Conservation (phyloP, 495 filamentous ascomycete species). For the Massariosphaeria phaeospora region DNA sequence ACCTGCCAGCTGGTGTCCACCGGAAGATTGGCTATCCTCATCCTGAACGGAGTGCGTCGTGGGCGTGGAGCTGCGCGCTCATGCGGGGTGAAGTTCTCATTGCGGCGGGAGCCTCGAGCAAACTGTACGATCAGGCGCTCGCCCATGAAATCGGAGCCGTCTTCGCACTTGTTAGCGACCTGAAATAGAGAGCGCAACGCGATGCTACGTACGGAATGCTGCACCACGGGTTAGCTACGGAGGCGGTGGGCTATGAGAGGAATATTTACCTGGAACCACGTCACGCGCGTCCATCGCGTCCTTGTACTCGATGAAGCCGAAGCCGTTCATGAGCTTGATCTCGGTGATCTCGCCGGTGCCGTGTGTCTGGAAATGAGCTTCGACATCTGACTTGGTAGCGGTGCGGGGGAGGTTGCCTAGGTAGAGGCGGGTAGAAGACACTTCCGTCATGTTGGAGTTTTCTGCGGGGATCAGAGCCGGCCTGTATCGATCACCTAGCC, state of each 20-base stretch:
- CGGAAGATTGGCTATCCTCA: slow-evolving; percentile 96
- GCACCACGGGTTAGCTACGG: slow-evolving; percentile 22
- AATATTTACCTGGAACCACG: slow-evolving; percentile 88
- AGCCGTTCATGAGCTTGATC: slow-evolving; percentile 99
- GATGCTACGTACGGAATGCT: slow-evolving; percentile 52
- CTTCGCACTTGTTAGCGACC: slow-evolving; percentile 45
- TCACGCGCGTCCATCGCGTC: slow-evolving; percentile 95
- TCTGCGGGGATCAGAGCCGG: not conserved
- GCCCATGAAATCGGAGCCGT: slow-evolving; percentile 97
- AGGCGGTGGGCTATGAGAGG: not conserved
- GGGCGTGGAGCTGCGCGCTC: slow-evolving; percentile 85
- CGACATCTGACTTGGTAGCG: slow-evolving; percentile 93
- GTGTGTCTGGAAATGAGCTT: slow-evolving; percentile 91
- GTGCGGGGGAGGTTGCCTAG: slow-evolving; percentile 94
- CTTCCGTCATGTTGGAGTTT: slow-evolving; percentile 62
- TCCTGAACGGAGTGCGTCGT: slow-evolving; percentile 87
- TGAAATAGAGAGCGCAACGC: not conserved
- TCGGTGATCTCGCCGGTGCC: slow-evolving; percentile 95
- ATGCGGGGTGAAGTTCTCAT: slow-evolving; percentile 64
- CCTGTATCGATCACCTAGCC: slow-evolving; percentile 6
- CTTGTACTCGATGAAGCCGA: slow-evolving; percentile 99
- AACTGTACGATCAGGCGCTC: slow-evolving; percentile 96
- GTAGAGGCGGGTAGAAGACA: slow-evolving; percentile 90
- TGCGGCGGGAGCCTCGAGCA: slow-evolving; percentile 86
- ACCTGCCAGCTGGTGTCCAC: slow-evolving; percentile 99